These are phyloP conservation scores for Syzygium malaccense DNA, from an alignment of 441 rosid genomes.

Conservation along the genomic window DNA sequence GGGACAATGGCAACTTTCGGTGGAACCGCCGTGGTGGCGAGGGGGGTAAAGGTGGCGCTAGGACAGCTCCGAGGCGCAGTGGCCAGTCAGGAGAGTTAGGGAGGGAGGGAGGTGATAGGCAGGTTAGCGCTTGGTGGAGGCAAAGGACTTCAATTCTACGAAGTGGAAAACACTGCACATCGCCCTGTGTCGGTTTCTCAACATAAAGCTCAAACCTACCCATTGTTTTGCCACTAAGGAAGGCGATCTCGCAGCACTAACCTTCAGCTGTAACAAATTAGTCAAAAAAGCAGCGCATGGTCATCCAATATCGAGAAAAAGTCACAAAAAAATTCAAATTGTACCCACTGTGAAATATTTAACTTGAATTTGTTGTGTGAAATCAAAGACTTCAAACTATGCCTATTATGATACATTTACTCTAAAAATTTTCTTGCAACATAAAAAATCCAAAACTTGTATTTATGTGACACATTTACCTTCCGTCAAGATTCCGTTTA, in stretches of 20 bases:
- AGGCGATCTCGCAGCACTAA: background rate
- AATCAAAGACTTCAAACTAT: too few species aligned
- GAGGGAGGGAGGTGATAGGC: background rate
- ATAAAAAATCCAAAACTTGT: too few species aligned
- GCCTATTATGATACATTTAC: too few species aligned
- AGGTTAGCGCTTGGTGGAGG: background rate
- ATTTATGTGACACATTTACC: too few species aligned
- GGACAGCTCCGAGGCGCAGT: background rate
- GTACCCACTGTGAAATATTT: too few species aligned
- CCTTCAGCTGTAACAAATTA: background rate
- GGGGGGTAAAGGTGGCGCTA: background rate
- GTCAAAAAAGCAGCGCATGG: background rate
- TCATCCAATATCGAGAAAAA: background rate
- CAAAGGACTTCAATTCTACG: background rate
- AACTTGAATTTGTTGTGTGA: too few species aligned
- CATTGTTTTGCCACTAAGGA: background rate
- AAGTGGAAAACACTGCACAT: background rate
- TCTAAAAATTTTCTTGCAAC: too few species aligned
- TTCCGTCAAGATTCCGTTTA: too few species aligned
- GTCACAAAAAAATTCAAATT: too few species aligned
- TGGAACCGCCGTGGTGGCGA: background rate
- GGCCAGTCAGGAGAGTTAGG: background rate
- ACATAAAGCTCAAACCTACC: background rate
- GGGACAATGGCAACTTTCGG: background rate
- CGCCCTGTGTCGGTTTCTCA: background rate